These are phyloP conservation scores for Wallacemonas sp. DNA, from an alignment of 208 protist species.

Conservation along the genomic window DNA sequence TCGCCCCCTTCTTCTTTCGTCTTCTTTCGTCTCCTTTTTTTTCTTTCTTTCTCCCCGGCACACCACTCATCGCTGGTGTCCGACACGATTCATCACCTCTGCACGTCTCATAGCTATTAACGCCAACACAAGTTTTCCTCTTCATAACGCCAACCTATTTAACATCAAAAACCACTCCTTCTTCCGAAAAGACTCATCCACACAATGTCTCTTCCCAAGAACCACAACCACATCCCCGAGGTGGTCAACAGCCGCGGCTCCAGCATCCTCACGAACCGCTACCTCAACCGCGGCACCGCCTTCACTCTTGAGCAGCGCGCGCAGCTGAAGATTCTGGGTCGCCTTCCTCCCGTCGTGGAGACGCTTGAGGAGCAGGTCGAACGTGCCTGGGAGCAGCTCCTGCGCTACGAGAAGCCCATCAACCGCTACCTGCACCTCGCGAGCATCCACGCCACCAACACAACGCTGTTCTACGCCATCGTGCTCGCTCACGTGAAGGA, in stretches of 20 bases:
- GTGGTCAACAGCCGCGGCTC: conserved; percentile 25
- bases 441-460: conserved; percentile 68
- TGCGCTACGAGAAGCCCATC: conserved; percentile 77
- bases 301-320: conserved; percentile 78
- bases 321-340: conserved; percentile 59
- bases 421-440: conserved; percentile 80
- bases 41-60: too few relatives aligned
- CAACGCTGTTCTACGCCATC: conserved; percentile 77
- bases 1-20: too few relatives aligned
- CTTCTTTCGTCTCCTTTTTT: too few relatives aligned
- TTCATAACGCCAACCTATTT: conserved; percentile 7
- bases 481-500: conserved; percentile 72
- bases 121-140: too few relatives aligned
- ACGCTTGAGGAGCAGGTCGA: conserved; percentile 79
- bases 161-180: conserved; percentile 9
- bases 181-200: too few relatives aligned
- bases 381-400: conserved; percentile 66
- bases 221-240: conserved; percentile 15
- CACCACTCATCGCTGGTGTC: too few relatives aligned
- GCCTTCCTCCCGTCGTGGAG: conserved; percentile 68
- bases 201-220: conserved; percentile 14
- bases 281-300: conserved; percentile 77
- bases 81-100: too few relatives aligned
- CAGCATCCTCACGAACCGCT: conserved; percentile 66
- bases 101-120: too few relatives aligned